phyloP scores from a whole-genome alignment of 306 rosid species.

The Quercus suber region DNA sequence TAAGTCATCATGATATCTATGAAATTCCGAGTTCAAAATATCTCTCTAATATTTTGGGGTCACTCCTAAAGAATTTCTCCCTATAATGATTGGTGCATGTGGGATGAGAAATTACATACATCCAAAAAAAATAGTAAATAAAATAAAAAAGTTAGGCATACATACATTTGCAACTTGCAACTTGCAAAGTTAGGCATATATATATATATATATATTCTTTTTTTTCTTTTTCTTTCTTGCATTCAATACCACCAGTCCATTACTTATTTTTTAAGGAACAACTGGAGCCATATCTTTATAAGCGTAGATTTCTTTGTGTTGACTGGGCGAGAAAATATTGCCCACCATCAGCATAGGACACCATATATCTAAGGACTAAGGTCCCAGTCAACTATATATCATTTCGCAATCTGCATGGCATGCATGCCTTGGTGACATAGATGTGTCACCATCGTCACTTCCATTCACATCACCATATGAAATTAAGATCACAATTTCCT shows the following conservation, averaged over 20 bases:
- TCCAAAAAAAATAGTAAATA: no score
- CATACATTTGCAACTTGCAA: neutral
- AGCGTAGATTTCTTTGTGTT: neutral
- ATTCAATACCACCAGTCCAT: no score
- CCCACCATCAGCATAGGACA: neutral
- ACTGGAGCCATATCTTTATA: neutral
- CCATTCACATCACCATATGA: neutral
- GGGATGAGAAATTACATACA: no score
- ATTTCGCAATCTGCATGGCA: neutral
- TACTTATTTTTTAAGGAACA: neutral
- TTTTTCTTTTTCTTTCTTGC: no score
- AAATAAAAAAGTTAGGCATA: neutral
- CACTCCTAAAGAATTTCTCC: rapidly evolving
- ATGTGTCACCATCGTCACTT: neutral
- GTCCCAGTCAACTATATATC: neutral
- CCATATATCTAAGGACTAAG: no score
- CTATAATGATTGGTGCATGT: no score
- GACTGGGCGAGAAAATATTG: no score
- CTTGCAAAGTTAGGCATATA: no score
- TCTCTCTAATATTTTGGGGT: no score
- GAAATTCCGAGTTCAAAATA: rapidly evolving
- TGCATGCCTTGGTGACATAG: neutral
- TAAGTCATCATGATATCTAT: no score
- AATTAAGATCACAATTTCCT: neutral
- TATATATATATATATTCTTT: no score